These are phyloP conservation scores for Penicillium maclennaniae DNA, from an alignment of 495 filamentous ascomycete species.

Conservation along the genomic window DNA sequence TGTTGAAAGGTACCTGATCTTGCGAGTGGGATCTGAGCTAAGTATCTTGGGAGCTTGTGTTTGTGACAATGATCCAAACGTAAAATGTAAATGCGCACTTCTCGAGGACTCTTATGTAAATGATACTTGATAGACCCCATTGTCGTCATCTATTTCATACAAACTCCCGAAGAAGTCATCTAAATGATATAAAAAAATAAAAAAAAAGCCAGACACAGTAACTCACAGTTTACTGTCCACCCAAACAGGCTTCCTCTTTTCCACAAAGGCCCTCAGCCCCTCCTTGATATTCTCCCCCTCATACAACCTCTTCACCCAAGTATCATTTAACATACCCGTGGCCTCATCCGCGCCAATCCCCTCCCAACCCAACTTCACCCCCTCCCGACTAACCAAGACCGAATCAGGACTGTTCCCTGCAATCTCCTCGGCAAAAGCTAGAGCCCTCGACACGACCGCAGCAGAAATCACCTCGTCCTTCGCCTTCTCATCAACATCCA, in stretches of 20 bases:
- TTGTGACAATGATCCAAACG: too few species aligned
- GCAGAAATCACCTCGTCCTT: conserved; percentile 30
- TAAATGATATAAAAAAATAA: background rate
- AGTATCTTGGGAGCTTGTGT: too few species aligned
- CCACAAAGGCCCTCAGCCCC: conserved; percentile 75
- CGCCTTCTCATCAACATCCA: conserved; percentile 29
- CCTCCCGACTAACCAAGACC: conserved; percentile 65
- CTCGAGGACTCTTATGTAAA: too few species aligned
- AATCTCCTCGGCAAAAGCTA: conserved; percentile 46
- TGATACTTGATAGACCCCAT: too few species aligned
- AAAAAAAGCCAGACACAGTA: background rate
- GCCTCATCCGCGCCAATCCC: conserved; percentile 62
- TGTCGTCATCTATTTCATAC: background rate
- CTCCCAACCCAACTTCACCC: conserved; percentile 70
- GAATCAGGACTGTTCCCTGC: conserved; percentile 66
- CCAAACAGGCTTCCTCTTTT: conserved; percentile 76
- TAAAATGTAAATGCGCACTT: too few species aligned
- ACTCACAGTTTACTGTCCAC: conserved; percentile 69
- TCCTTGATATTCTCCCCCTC: conserved; percentile 77
- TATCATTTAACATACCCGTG: conserved; percentile 53
- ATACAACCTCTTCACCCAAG: conserved; percentile 58
- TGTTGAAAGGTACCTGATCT: too few species aligned
- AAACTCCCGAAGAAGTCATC: background rate
- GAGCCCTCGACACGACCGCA: conserved; percentile 45
- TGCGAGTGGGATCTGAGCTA: too few species aligned